Conservation (phyloP, 2,329 filamentous ascomycete species). For the Arthrobotrys iridis region DNA sequence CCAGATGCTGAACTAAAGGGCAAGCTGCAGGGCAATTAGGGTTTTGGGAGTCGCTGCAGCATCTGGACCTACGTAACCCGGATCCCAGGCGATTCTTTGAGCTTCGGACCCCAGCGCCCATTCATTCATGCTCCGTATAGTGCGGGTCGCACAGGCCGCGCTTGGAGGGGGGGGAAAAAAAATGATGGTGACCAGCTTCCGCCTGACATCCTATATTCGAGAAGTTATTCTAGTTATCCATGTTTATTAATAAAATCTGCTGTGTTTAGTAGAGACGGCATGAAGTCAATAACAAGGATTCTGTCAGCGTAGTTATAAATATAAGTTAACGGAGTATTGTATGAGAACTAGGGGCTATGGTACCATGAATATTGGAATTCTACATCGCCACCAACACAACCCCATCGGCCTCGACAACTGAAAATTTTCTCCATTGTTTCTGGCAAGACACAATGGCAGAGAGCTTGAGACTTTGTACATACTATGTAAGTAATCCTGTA, state of each 20-base stretch:
- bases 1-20: slow-evolving; percentile 5
- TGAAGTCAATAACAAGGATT: neutral
- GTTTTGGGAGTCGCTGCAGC: slow-evolving; percentile 10
- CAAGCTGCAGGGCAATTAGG: slow-evolving; percentile 23
- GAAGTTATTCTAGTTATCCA: neutral
- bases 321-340: neutral
- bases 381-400: neutral
- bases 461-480: neutral
- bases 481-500: neutral
- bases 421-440: neutral
- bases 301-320: too few species aligned
- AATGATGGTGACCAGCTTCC: neutral
- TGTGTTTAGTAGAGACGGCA: neutral
- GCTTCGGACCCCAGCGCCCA: slow-evolving; percentile 2
- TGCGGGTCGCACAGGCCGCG: neutral
- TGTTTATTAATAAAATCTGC: neutral
- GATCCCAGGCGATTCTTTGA: slow-evolving; percentile 20
- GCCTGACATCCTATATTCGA: slow-evolving; percentile 1
- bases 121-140: neutral
- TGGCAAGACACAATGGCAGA: neutral
- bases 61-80: slow-evolving; percentile 15
- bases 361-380: neutral
- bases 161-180: too few species aligned
- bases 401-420: neutral
- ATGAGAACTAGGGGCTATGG: neutral